These are phyloP conservation scores for Rickenella mellea DNA, from an alignment of 768 basidiomycete species.

Conservation along the genomic window DNA sequence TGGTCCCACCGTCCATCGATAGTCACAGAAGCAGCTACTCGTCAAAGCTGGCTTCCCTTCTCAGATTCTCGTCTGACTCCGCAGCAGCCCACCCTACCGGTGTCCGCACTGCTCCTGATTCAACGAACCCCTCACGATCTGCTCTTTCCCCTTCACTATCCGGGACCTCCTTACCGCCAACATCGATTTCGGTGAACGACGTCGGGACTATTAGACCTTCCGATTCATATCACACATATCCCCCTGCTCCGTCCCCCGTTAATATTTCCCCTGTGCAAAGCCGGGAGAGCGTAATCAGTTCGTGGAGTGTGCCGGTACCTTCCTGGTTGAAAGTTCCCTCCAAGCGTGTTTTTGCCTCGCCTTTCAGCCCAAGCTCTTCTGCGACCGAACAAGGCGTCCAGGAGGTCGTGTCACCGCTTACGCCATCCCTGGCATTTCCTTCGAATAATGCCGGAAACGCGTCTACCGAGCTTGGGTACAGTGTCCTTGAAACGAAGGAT, in stretches of 20 bases:
- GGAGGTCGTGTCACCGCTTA: conserved; percentile 49
- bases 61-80: too few species aligned
- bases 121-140: too few species aligned
- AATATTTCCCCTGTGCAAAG: conserved; percentile 35
- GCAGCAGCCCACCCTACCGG: too few species aligned
- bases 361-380: conserved; percentile 17
- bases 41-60: too few species aligned
- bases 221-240: conserved; percentile 63
- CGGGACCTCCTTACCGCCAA: too few species aligned
- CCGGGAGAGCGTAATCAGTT: conserved; percentile 29
- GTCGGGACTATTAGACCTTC: too few species aligned
- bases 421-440: conserved; percentile 14
- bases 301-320: conserved; percentile 62
- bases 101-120: too few species aligned
- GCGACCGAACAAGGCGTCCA: conserved; percentile 32
- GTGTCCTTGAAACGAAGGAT: conserved; percentile 71
- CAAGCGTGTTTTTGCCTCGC: conserved; percentile 14
- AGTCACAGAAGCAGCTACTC: too few species aligned
- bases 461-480: conserved; percentile 60
- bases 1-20: too few species aligned
- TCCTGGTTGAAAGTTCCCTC: conserved; percentile 50
- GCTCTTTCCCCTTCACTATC: too few species aligned
- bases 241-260: conserved; percentile 49
- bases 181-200: too few species aligned
- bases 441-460: conserved; percentile 23